These are phyloP conservation scores for Xanthoparmelia taractica DNA, from an alignment of 495 filamentous ascomycete species.

Conservation along the genomic window DNA sequence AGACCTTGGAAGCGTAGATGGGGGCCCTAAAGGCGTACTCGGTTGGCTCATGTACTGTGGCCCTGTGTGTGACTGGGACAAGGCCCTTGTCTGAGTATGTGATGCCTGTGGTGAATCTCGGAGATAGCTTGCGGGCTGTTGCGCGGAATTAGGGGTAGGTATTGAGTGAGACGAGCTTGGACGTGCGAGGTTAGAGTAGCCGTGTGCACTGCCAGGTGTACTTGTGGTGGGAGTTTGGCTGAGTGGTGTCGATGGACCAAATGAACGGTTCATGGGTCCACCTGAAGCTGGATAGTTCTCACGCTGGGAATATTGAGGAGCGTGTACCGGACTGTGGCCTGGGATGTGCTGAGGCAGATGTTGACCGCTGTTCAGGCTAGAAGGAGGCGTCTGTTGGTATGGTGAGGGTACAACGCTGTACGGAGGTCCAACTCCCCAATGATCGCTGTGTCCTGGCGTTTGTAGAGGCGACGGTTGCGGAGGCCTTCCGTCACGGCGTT, in stretches of 20 bases:
- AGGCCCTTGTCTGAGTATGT: constrained; percentile 32
- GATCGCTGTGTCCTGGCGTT: constrained; percentile 29
- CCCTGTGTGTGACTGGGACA: constrained; percentile 36
- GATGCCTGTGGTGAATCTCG: constrained; percentile 40
- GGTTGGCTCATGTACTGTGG: constrained; percentile 39
- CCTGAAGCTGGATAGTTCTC: constrained; percentile 29
- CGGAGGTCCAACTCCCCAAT: constrained; percentile 36
- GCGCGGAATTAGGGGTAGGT: constrained; percentile 35
- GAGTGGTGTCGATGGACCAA: constrained; percentile 24
- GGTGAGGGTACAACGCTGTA: constrained; percentile 40
- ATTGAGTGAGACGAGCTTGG: constrained; percentile 45
- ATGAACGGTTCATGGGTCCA: constrained; percentile 31
- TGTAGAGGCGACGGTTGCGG: constrained; percentile 40
- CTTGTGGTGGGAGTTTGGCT: constrained; percentile 23
- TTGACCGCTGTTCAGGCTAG: constrained; percentile 32
- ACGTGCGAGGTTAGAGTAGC: constrained; percentile 36
- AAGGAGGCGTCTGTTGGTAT: constrained; percentile 38
- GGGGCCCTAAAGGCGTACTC: constrained; percentile 43
- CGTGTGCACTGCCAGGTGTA: constrained; percentile 21
- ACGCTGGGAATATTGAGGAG: constrained; percentile 34
- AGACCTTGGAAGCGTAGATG: constrained; percentile 29
- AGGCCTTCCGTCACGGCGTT: constrained; percentile 33
- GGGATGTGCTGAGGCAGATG: constrained; percentile 33
- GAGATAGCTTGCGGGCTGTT: constrained; percentile 28
- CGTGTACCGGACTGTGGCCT: constrained; percentile 24